These are phyloP conservation scores for Ophiostoma quercus DNA, from an alignment of 2,329 filamentous ascomycete species.

Conservation along the genomic window DNA sequence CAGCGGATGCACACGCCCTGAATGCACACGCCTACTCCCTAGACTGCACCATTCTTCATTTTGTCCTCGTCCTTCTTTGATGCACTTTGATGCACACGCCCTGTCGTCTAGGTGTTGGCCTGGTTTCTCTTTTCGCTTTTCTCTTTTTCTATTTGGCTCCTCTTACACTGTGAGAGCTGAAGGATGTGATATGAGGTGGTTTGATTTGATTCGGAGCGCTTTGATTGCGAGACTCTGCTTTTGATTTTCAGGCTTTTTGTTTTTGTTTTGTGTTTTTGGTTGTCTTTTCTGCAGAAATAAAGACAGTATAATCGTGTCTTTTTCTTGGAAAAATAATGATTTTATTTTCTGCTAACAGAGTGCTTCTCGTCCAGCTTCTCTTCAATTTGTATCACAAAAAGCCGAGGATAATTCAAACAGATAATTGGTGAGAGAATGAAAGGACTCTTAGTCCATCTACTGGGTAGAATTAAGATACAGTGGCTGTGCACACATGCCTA, in stretches of 20 bases:
- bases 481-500: conserved; percentile 5
- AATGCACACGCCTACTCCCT: background rate
- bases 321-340: too few relatives aligned
- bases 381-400: too few relatives aligned
- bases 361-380: too few relatives aligned
- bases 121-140: background rate
- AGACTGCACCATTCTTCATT: background rate
- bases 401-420: too few relatives aligned
- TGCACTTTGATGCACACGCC: conserved; percentile 10
- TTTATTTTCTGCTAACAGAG: too few relatives aligned
- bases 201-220: background rate
- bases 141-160: background rate
- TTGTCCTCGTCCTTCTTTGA: background rate
- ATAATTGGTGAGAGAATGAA: background rate
- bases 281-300: background rate
- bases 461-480: too few relatives aligned
- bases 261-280: too few relatives aligned
- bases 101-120: background rate
- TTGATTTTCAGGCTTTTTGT: too few relatives aligned
- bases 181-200: background rate
- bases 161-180: background rate
- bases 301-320: background rate
- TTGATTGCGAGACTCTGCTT: background rate
- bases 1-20: background rate
- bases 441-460: background rate